Base-by-base conservation (phyloP, 176 grass and related monocot genomes). In the Rhynchospora tenuis region DNA sequence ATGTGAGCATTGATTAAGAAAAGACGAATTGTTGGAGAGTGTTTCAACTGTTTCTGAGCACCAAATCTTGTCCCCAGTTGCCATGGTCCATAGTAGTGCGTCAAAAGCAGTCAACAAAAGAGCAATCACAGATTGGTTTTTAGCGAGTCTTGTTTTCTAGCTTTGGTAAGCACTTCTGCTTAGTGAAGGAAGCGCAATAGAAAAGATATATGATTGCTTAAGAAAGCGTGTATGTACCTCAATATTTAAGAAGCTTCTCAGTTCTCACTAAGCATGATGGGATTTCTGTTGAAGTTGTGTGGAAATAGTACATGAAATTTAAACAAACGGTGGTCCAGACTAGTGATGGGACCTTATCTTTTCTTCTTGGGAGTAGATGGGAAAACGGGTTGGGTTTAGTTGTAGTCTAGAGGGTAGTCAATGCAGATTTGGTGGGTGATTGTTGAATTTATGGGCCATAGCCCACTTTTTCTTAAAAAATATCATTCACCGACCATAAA, bases 371-470 rank as follows among this genome's bases (percentile, higher is more conserved):
- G 10, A 50, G 80, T 51, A 67, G 80, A 82, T 67, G 80, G 16
- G 80, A 82, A 82, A 82, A 82, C 66, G 80, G 59, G 59, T 82
- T 66, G 42, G 59, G 80, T 82, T 82, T 82, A 64, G 80, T 82
- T 67, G 62, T 45, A 52, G 80, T 64, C 57, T 64, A 67, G 15
- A 65, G 31, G 17, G 22, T 51, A 82, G 80, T 82, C 80, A 82
- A 82, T 82, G 59, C 56, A 82, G 43, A 82, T 82, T 82, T 67
- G 80, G 80, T 82, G 76, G 76, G 15, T 60, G 12, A 56, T 80
- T 12, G 77, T 80, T 80, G 78, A 81, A 81, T 81, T 81, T 61
- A 29, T 63, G 50, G 73, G 26, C 73, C 50, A 56, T 56, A 55
- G 50, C 73, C 73, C 50, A 77, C 73, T 77, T 19, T 56, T 26